Evolutionary conservation across 345 rosid species (phyloP), one percentile per base, ranked within the genome.

Genomic region (Gossypium mustelinum): DNA sequence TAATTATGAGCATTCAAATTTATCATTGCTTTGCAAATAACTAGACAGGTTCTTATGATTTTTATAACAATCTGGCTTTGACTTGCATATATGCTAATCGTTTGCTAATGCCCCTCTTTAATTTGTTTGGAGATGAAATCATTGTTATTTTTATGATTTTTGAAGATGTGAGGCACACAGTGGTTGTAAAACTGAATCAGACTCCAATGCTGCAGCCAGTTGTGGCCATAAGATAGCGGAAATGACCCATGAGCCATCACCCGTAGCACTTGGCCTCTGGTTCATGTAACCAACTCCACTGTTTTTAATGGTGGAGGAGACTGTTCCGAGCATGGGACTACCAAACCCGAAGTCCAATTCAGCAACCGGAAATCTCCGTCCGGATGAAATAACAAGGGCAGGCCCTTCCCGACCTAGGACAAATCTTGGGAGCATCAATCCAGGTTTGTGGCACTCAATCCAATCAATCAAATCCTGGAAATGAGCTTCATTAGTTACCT

Each of bases 371-470:
- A 89, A 92, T 71, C 87, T 76, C 44, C 89, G 63, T 10, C 97
- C 95, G 6, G 98, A 91, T 43, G 97, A 91, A 78, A 94, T 67
- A 29, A 90, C 90, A 9, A 94, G 75, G n/a, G 89, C 84, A 2
- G 97, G 97, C 59, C 92, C 95, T 45, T 87, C 95, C 57, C 78
- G 89, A 17, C 92, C 97, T 0, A 93, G 72, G 43, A 91, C 90
- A 6, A 79, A 77, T 68, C 79, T 84, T 22, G 92, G 81, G 18
- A 94, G 79, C 94, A 94, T 90, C 87, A 90, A 66, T 64, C 95
- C 98, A 51, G 97, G 98, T 77, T 93, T 85, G 73, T 91, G 95
- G 78, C 86, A 84, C 85, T 91, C 92, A 3, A 90, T 81, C 97
- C 98, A 94, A 69, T 92, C 97, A 58, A 94, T 89, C 81, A 94